Evolutionary conservation across 192 early-diverging fungal genomes (phyloP).

Genomic region (Linnemannia schmuckeri): DNA sequence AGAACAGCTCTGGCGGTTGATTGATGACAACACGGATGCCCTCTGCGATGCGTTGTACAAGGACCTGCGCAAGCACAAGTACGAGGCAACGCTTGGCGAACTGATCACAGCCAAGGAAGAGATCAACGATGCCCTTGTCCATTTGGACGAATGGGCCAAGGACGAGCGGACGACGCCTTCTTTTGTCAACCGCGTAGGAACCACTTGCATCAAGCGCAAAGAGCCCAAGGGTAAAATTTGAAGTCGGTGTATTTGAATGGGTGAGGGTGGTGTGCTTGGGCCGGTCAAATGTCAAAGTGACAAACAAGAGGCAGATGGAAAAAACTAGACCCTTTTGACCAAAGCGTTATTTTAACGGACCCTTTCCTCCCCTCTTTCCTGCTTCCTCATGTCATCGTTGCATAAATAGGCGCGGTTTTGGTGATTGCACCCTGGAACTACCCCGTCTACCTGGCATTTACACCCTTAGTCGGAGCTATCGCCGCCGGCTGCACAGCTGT

Average conservation of each 20-base stretch:
- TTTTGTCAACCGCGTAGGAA: constrained; percentile 60
- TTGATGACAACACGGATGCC: constrained; percentile 70
- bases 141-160: constrained; percentile 70
- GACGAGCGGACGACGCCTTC: constrained; percentile 58
- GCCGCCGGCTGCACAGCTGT: constrained; percentile 89
- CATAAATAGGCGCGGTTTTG: constrained; percentile 38
- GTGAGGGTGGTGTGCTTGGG: neutral
- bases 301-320: constrained; percentile 37
- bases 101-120: constrained; percentile 61
- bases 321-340: constrained; percentile 25
- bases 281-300: constrained; percentile 5
- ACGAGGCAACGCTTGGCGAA: constrained; percentile 72
- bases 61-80: constrained; percentile 68
- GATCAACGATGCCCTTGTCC: constrained; percentile 56
- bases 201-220: constrained; percentile 65
- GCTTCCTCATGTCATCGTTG: constrained; percentile 65
- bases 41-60: constrained; percentile 66
- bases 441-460: constrained; percentile 70
- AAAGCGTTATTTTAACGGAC: constrained; percentile 72
- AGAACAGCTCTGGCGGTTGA: constrained; percentile 65
- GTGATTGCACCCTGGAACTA: constrained; percentile 68
- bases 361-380: constrained; percentile 68
- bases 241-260: neutral
- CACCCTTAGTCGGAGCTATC: constrained; percentile 85
- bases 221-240: constrained; percentile 82